These are phyloP conservation scores for Zea mays DNA, from an alignment of 176 grass and related monocot species.

Conservation along the genomic window DNA sequence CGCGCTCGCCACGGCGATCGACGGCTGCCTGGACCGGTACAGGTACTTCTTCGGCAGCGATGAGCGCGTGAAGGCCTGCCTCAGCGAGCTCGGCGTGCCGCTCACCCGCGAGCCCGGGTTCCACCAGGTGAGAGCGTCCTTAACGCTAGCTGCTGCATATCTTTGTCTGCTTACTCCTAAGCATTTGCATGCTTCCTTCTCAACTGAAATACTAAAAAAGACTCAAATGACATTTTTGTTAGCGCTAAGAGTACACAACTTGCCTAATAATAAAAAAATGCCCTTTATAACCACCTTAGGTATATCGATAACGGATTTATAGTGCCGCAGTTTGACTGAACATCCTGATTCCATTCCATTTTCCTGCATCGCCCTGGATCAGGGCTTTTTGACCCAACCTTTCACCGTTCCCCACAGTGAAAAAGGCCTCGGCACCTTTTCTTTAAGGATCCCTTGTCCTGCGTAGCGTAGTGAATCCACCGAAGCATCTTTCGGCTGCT, in stretches of 20 bases:
- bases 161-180: neutral
- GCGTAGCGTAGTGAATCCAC: neutral
- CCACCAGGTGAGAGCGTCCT: slow-evolving; percentile 64
- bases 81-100: slow-evolving; percentile 78
- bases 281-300: slow-evolving; percentile 7
- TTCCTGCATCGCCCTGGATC: neutral
- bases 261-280: neutral
- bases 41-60: slow-evolving; percentile 76
- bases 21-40: slow-evolving; percentile 81
- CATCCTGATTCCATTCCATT: neutral
- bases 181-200: neutral
- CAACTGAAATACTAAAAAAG: neutral
- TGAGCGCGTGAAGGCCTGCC: slow-evolving; percentile 80
- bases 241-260: neutral
- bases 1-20: slow-evolving; percentile 55
- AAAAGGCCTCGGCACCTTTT: neutral
- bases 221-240: neutral
- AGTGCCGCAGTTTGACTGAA: neutral
- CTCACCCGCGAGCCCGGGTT: slow-evolving; percentile 92
- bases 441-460: slow-evolving; percentile 3
- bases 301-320: neutral
- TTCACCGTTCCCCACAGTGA: neutral
- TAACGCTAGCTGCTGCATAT: neutral
- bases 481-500: neutral
- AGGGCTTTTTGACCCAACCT: slow-evolving; percentile 30